Evolutionary conservation across 139 green algal genomes (phyloP).

Genomic region (Diplosphaera chodatii): DNA sequence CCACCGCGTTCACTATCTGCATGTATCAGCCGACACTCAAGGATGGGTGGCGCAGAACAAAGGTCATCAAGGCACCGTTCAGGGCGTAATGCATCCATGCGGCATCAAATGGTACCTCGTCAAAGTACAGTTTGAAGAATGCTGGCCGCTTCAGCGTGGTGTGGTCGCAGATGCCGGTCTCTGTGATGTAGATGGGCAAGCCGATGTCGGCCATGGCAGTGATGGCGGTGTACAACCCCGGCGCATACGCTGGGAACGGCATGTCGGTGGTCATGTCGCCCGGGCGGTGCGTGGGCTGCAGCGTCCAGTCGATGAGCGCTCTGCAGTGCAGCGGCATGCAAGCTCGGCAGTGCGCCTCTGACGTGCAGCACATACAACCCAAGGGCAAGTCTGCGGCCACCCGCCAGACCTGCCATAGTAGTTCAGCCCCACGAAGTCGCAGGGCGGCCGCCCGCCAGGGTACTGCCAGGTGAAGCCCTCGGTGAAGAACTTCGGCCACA

Average conservation of each 20-base stretch:
- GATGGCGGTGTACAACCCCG: conserved; percentile 46
- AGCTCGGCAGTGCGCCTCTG: background rate
- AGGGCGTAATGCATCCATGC: too few relatives aligned
- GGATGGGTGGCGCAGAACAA: too few relatives aligned
- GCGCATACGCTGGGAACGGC: conserved; percentile 67
- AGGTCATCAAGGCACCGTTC: too few relatives aligned
- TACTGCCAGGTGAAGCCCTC: conserved; percentile 8
- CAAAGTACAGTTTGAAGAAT: conserved; percentile 37
- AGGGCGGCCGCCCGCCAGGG: conserved; percentile 15
- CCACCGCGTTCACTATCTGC: conserved; percentile 14
- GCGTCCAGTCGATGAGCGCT: conserved; percentile 46
- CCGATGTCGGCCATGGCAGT: conserved; percentile 25
- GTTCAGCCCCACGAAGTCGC: conserved; percentile 51
- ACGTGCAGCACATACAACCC: background rate
- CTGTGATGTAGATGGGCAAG: conserved; percentile 81
- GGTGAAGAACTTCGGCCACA: conserved; percentile 13
- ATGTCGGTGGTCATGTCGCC: conserved; percentile 81
- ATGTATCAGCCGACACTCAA: background rate
- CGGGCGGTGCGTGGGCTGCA: conserved; percentile 32
- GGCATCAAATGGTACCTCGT: conserved; percentile 16
- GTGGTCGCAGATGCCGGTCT: conserved; percentile 67
- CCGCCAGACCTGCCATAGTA: conserved; percentile 37
- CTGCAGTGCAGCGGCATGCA: conserved; percentile 12
- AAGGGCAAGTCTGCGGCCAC: background rate
- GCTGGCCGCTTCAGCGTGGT: conserved; percentile 33